phyloP scores from a whole-genome alignment of 768 basidiomycete species.

The Russula compacta region DNA sequence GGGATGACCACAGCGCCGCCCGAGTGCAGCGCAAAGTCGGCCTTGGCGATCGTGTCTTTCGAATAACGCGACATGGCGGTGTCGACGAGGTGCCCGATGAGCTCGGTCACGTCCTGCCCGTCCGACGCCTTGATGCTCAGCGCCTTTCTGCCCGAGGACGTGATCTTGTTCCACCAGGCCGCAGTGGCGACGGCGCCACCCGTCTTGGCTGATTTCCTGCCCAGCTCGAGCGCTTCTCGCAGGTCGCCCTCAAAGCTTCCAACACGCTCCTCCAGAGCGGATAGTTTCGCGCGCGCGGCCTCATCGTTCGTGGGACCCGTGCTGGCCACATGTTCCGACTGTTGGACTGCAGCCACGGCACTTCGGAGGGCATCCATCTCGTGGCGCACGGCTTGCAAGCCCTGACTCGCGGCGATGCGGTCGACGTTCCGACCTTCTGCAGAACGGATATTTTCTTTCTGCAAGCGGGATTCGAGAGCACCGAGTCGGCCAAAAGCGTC shows the following conservation, averaged over 20 bases:
- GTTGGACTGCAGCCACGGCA: slow-evolving; percentile 28
- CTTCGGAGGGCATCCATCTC: slow-evolving; percentile 17
- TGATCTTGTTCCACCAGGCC: slow-evolving; percentile 66
- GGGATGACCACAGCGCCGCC: slow-evolving; percentile 77
- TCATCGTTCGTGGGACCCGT: slow-evolving; percentile 34
- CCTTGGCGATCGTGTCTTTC: slow-evolving; percentile 71
- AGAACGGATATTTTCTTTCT: slow-evolving; percentile 36
- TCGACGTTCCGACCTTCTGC: slow-evolving; percentile 46
- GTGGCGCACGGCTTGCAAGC: slow-evolving; percentile 20
- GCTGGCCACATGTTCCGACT: slow-evolving; percentile 1
- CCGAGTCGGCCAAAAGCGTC: slow-evolving; percentile 49
- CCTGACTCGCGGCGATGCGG: slow-evolving; percentile 27
- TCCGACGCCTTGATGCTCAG: slow-evolving; percentile 64
- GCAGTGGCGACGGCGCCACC: slow-evolving; percentile 29
- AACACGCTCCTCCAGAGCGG: slow-evolving; percentile 53
- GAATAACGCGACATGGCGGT: slow-evolving; percentile 56
- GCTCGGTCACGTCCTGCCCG: slow-evolving; percentile 60
- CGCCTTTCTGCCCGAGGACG: slow-evolving; percentile 28
- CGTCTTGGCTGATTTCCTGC: slow-evolving; percentile 39
- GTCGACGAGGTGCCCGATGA: slow-evolving; percentile 72
- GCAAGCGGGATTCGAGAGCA: slow-evolving; percentile 46
- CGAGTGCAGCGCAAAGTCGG: slow-evolving; percentile 82
- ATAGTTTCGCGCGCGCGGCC: slow-evolving; percentile 46
- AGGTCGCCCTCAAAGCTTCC: slow-evolving; percentile 52
- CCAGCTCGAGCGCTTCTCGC: slow-evolving; percentile 62